Evolutionary conservation across 768 basidiomycete genomes (phyloP).

Genomic region (Tricholoma saponaceum): DNA sequence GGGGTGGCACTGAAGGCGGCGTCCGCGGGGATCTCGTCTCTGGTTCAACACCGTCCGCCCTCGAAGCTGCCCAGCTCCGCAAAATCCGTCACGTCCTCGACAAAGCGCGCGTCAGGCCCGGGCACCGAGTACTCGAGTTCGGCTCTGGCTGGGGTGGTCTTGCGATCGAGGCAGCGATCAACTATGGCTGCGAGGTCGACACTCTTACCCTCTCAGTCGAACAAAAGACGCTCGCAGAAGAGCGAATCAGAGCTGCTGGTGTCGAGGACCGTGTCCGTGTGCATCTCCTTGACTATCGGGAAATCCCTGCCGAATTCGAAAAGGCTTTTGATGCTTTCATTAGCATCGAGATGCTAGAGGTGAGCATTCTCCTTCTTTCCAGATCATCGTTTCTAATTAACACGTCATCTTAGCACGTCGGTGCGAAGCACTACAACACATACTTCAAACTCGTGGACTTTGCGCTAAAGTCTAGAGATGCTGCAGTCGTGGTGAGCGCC

Average conservation of each 20-base stretch:
- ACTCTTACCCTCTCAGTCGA: constrained; percentile 85
- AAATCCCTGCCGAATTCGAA: constrained; percentile 78
- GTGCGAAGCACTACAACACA: constrained; percentile 53
- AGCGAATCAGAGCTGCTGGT: constrained; percentile 71
- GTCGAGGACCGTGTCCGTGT: constrained; percentile 71
- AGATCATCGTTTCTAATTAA: constrained; percentile 40
- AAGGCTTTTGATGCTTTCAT: constrained; percentile 78
- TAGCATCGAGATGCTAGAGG: constrained; percentile 82
- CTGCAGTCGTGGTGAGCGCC: constrained; percentile 64
- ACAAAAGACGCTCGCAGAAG: constrained; percentile 85
- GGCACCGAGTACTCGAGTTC: constrained; percentile 83
- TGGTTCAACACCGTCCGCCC: constrained; percentile 57
- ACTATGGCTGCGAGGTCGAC: constrained; percentile 82
- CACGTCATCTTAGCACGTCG: constrained; percentile 39
- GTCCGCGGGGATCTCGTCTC: constrained; percentile 64
- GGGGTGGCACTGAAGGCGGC: constrained; percentile 77
- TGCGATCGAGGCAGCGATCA: constrained; percentile 76
- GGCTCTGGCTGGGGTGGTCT: constrained; percentile 94
- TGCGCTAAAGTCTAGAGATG: constrained; percentile 65
- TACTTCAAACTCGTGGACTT: constrained; percentile 79
- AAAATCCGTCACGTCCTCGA: constrained; percentile 82
- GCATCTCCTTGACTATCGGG: constrained; percentile 88
- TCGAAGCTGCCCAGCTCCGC: constrained; percentile 78
- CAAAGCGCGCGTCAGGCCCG: constrained; percentile 72
- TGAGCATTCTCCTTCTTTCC: constrained; percentile 23